Evolutionary conservation across 2,329 filamentous ascomycete species (phyloP).

Genomic region (Neofusicoccum kwambonambiense): DNA sequence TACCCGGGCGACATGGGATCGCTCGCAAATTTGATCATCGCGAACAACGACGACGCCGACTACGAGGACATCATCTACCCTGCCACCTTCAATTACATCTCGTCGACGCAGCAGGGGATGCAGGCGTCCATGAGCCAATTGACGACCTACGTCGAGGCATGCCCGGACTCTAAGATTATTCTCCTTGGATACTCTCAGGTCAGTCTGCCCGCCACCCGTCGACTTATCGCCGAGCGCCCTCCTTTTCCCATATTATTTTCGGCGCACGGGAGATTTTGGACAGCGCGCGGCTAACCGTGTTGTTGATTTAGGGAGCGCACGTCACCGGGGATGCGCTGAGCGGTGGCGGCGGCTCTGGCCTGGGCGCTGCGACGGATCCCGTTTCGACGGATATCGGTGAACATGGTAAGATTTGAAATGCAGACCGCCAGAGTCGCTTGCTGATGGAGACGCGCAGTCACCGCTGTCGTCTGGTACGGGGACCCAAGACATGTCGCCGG

Average conservation of each 20-base stretch:
- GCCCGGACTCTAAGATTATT: conserved; percentile 9
- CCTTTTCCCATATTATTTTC: conserved; percentile 14
- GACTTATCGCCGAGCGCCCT: conserved; percentile 2
- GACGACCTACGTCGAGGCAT: conserved; percentile 8
- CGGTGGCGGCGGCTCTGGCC: conserved; percentile 11
- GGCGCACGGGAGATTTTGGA: conserved; percentile 10
- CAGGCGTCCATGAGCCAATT: conserved; percentile 4
- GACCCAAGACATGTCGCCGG: conserved; percentile 7
- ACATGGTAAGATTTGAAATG: conserved; percentile 15
- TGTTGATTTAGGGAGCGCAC: conserved; percentile 15
- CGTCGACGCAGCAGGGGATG: background rate
- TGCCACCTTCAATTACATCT: background rate
- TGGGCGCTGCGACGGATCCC: conserved; percentile 14
- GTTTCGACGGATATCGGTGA: conserved; percentile 8
- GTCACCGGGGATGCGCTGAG: conserved; percentile 13
- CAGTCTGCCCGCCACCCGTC: background rate
- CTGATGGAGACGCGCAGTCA: conserved; percentile 3
- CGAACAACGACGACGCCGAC: conserved; percentile 1
- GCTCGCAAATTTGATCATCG: conserved; percentile 13
- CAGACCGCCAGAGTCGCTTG: conserved; percentile 7
- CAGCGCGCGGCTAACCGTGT: conserved; percentile 13
- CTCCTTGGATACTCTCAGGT: conserved; percentile 15
- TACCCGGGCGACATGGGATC: conserved; percentile 8
- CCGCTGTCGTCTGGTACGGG: conserved; percentile 11
- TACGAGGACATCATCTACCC: conserved; percentile 15